These are phyloP conservation scores for Tricholoma saponaceum DNA, from an alignment of 768 basidiomycete species.

Conservation along the genomic window DNA sequence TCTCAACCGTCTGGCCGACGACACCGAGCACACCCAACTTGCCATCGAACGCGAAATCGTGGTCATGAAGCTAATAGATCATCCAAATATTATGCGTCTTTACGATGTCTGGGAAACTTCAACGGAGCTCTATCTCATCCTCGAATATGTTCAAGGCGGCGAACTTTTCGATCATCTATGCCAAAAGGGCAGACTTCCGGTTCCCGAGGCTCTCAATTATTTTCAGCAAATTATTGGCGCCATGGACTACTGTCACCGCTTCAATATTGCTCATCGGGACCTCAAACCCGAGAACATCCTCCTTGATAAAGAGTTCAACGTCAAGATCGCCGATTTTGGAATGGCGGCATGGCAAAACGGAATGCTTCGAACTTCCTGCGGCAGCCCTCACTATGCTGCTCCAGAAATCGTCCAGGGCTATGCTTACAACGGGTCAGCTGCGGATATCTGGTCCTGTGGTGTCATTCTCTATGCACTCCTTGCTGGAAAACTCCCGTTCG, in stretches of 20 bases:
- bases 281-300: slow-evolving; percentile 93
- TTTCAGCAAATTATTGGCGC: slow-evolving; percentile 94
- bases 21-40: slow-evolving; percentile 72
- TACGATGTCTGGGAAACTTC: slow-evolving; percentile 98
- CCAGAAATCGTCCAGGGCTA: slow-evolving; percentile 86
- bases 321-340: slow-evolving; percentile 97
- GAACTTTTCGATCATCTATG: slow-evolving; percentile 94
- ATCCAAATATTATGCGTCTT: slow-evolving; percentile 90
- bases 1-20: slow-evolving; percentile 63
- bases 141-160: slow-evolving; percentile 93
- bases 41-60: slow-evolving; percentile 92
- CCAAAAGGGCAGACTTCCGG: slow-evolving; percentile 65
- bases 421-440: slow-evolving; percentile 79
- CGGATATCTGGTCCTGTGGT: slow-evolving; percentile 97
- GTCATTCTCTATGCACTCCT: slow-evolving; percentile 91
- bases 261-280: slow-evolving; percentile 92
- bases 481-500: slow-evolving; percentile 85
- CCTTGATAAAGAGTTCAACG: slow-evolving; percentile 75
- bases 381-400: slow-evolving; percentile 92
- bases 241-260: slow-evolving; percentile 90
- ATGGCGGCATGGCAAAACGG: slow-evolving; percentile 88
- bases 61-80: slow-evolving; percentile 95
- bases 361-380: slow-evolving; percentile 79
- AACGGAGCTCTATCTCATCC: slow-evolving; percentile 82
- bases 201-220: slow-evolving; percentile 73